Base-by-base conservation (phyloP, 2,329 filamentous ascomycete genomes). In the Aciculosporium take region DNA sequence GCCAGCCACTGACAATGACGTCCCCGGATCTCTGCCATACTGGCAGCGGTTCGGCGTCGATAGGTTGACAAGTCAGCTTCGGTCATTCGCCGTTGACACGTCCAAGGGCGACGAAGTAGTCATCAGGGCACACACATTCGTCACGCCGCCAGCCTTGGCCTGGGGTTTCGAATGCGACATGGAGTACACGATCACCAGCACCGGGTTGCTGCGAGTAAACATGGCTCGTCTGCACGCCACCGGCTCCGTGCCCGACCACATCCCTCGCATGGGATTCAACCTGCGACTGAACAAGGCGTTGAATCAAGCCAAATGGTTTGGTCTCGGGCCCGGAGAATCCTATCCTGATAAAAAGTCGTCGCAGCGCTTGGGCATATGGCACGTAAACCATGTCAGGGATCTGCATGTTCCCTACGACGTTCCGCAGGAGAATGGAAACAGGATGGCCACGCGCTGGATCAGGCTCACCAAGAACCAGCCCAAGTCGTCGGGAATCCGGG, bases 391-490 rank as follows among this genome's bases (percentile, higher is more conserved):
- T 1, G 58, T 77, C 1, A 61, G 65, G 1, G 64, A 69, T 0
- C 62, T 83, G 21, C 69, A 72, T 51, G 67, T 68, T 0, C 62
- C 65, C 1, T 82, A 81, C 50, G 79, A 84, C 15, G 74, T 76
- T 18, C 79, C 79, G 0, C 79, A 84, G 53, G 79, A 84, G 49
- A 74, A 71, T 40, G 75, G 76, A 1, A 84, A 83, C 53, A 64
- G 74, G 12, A 73, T 72, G 41, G 74, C 74, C 27, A 72, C 71
- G 0, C 63, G 72, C 6, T 82, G 74, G 71, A 56, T 81, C 4
- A 57, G 59, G 12, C 43, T 68, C 6, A 51, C 42, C 3, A 43
- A 56, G 7, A 3, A 29, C 21, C 33, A 15, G 27, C 40, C 40
- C 9, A 13, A 5, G 13, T 34, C 49, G 0, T 25, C 46, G 0